Base-by-base conservation (phyloP, 306 rosid species). In the Quercus bicolor region DNA sequence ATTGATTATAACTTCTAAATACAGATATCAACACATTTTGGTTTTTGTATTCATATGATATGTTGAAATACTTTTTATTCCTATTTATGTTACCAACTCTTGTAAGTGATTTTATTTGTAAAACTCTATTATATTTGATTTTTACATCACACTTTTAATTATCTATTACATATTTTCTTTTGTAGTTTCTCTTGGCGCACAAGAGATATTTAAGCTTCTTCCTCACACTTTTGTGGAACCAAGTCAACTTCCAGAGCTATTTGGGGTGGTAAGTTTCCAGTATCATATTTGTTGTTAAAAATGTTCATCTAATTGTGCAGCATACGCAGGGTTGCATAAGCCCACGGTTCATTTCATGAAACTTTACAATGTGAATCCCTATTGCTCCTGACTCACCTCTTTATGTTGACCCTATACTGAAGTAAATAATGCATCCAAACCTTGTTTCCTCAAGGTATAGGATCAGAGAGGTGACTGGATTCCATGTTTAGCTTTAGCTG, bases 191-290 rank as follows among this genome's bases (percentile, higher is more conserved):
- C 84, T 85, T 68, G 98, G 98, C 7, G 98, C 98, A 1, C 98
- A 86, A 55, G 98, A 95, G 85, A 91, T 95, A 73, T 89, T 95
- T 74, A 95, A 89, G 85, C 98, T 95, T 83, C 97, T 92, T 75
- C 98, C 98, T 73, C 98, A 95, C 80, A 65, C 94, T 53, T 91
- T 88, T 76, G 94, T 92, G 77, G 96, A 95, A 52, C 94, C 98
- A 64, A 80, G 85, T 83, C 84, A 21, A 82, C 96, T 92, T 81
- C 68, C 76, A 0, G 91, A 87, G 57, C 87, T 92, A 69, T 88
- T 78, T 76, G 82, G 71, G 72, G 73, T 6, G 88, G 98, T 92
- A 80, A 82, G 75, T 76, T 73, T 62, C 74, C 16, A 37, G 10
- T 23, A 16, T 53, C 9, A 55, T 33, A 24, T 28, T 33, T 55